Evolutionary conservation across 805 yeast genomes (phyloP).

Genomic region (Candida ovalis): DNA sequence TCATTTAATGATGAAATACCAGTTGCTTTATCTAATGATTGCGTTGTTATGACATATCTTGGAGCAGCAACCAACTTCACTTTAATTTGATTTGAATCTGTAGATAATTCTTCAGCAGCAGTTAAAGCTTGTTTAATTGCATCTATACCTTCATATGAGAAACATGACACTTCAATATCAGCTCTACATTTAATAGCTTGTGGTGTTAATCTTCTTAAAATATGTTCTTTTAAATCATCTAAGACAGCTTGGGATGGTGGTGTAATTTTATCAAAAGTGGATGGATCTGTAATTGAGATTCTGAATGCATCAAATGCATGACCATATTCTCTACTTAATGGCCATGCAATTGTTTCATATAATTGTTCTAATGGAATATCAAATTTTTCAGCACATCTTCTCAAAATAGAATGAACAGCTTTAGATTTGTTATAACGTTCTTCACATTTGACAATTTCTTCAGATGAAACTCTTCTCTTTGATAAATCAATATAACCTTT

Average conservation of each 20-base stretch:
- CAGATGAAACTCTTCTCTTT: conserved; percentile 96
- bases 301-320: conserved; percentile 98
- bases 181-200: conserved; percentile 98
- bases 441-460: conserved; percentile 95
- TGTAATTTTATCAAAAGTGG: conserved; percentile 75
- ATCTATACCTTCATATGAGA: conserved; percentile 95
- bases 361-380: conserved; percentile 79
- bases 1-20: conserved; percentile 77
- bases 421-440: conserved; percentile 95
- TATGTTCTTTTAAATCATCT: conserved; percentile 82
- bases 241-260: conserved; percentile 73
- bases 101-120: conserved; percentile 80
- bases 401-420: conserved; percentile 95
- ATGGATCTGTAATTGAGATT: conserved; percentile 86
- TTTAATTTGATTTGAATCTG: conserved; percentile 83
- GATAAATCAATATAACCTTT: conserved; percentile 97
- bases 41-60: conserved; percentile 86
- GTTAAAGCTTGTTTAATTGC: conserved; percentile 88
- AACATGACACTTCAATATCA: conserved; percentile 97
- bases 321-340: conserved; percentile 89
- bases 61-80: conserved; percentile 98
- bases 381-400: conserved; percentile 98
- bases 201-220: conserved; percentile 91
- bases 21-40: conserved; percentile 84
- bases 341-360: conserved; percentile 94